These are phyloP conservation scores for Oryza punctata DNA, from an alignment of 176 grass and related monocot species.

Conservation along the genomic window DNA sequence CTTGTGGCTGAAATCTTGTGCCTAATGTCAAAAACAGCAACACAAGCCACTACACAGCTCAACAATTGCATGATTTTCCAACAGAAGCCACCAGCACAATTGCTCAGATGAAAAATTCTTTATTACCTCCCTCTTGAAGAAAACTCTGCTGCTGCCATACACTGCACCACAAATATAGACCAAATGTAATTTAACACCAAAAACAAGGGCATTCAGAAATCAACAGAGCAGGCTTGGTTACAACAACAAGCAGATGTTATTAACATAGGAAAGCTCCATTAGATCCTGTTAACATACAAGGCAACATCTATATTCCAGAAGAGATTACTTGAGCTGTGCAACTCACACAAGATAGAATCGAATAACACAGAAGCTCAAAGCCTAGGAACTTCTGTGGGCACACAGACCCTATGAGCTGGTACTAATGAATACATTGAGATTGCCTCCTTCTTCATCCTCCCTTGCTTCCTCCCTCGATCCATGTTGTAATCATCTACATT, in stretches of 20 bases:
- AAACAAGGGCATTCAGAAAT: background rate
- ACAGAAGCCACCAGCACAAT: slow-evolving; percentile 9
- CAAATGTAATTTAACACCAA: slow-evolving; percentile 12
- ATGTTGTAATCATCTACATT: slow-evolving; percentile 19
- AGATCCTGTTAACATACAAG: slow-evolving; percentile 57
- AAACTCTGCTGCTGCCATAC: background rate
- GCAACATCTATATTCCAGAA: slow-evolving; percentile 45
- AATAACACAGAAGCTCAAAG: slow-evolving; percentile 45
- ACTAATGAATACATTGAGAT: slow-evolving; percentile 35
- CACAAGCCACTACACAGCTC: slow-evolving; percentile 8
- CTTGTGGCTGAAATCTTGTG: slow-evolving; percentile 24
- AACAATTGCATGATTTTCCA: slow-evolving; percentile 10
- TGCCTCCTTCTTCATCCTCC: slow-evolving; percentile 21
- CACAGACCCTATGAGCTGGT: background rate
- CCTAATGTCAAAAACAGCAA: slow-evolving; percentile 4
- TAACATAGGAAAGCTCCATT: slow-evolving; percentile 57
- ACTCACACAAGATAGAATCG: slow-evolving; percentile 45
- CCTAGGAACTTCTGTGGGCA: slow-evolving; percentile 15
- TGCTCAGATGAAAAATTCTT: slow-evolving; percentile 21
- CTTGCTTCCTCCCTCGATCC: slow-evolving; percentile 25
- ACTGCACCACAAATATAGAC: slow-evolving; percentile 15
- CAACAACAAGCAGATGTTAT: slow-evolving; percentile 43
- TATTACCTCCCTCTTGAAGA: background rate
- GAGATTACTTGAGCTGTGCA: slow-evolving; percentile 48
- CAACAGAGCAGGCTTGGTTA: background rate